These are phyloP conservation scores for Bothriochloa decipiens DNA, from an alignment of 176 grass and related monocot species.

Conservation along the genomic window DNA sequence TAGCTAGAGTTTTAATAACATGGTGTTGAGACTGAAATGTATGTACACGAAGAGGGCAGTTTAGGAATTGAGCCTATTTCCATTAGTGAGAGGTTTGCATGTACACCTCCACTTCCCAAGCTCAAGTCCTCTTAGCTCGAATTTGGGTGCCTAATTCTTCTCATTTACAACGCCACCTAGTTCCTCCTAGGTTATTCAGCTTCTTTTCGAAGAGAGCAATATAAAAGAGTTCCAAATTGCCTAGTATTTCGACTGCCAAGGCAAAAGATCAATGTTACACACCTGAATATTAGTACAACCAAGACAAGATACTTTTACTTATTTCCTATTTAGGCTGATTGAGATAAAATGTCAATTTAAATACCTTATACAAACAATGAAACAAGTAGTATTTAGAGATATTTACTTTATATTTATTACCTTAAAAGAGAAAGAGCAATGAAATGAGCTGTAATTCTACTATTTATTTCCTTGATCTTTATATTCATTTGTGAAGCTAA, in stretches of 20 bases:
- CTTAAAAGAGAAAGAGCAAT: not conserved
- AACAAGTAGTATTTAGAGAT: slow-evolving; percentile 1
- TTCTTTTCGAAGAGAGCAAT: not conserved
- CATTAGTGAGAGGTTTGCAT: not conserved
- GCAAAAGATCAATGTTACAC: slow-evolving; percentile 28
- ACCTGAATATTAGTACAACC: slow-evolving; percentile 22
- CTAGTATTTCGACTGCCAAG: not conserved
- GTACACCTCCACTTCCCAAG: not conserved
- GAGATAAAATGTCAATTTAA: slow-evolving; percentile 13
- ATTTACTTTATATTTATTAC: not conserved
- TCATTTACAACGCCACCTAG: not conserved
- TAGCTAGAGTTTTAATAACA: not conserved
- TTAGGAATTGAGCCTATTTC: not conserved
- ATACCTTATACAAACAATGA: slow-evolving; percentile 21
- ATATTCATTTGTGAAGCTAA: not conserved
- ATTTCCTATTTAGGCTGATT: slow-evolving; percentile 4
- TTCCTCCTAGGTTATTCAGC: not conserved
- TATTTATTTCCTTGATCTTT: not conserved
- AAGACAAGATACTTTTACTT: not conserved
- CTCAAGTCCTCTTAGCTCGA: not conserved
- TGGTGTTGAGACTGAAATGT: slow-evolving; percentile 7
- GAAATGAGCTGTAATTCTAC: not conserved
- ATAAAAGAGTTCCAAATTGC: slow-evolving; percentile 21
- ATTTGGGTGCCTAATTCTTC: not conserved
- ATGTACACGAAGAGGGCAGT: not conserved